A percentile compares a stretch with the other conserved stretches of the same genome.
These are phyloP conservation scores for Ustilago hordei DNA, from an alignment of 1,284 basidiomycete genomes.

Conservation along the genomic window DNA sequence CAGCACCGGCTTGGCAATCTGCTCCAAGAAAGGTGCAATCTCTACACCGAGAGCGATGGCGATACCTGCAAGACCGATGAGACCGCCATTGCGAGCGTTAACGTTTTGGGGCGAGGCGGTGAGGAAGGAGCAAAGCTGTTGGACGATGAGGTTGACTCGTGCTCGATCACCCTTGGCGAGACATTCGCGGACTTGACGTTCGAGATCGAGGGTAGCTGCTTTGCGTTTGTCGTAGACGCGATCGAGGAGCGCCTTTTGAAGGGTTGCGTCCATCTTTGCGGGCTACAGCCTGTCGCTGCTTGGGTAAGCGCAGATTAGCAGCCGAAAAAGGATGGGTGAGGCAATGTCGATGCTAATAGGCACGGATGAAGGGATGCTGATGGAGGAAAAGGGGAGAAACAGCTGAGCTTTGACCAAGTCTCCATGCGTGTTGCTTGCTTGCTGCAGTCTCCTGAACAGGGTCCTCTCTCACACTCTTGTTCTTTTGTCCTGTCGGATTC, in stretches of 20 bases:
- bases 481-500: background rate
- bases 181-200: conserved; percentile 93
- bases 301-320: background rate
- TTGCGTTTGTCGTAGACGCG: conserved; percentile 89
- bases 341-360: background rate
- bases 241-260: conserved; percentile 68
- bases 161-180: conserved; percentile 82
- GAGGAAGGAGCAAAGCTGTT: conserved; percentile 83
- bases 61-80: conserved; percentile 95
- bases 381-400: background rate
- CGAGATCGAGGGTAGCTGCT: conserved; percentile 91
- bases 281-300: background rate
- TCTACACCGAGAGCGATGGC: conserved; percentile 95
- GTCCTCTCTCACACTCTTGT: conserved; percentile 1
- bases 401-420: background rate
- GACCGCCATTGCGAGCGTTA: conserved; percentile 91
- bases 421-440: conserved; percentile 5
- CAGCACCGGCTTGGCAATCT: conserved; percentile 90
- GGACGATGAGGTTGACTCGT: conserved; percentile 87
- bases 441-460: background rate
- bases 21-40: conserved; percentile 91
- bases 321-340: background rate
- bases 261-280: conserved; percentile 50
- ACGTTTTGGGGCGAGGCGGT: conserved; percentile 56
- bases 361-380: background rate